These are phyloP conservation scores for Madurella fahalii DNA, from an alignment of 2,329 filamentous ascomycete genomes.

Conservation along the genomic window DNA sequence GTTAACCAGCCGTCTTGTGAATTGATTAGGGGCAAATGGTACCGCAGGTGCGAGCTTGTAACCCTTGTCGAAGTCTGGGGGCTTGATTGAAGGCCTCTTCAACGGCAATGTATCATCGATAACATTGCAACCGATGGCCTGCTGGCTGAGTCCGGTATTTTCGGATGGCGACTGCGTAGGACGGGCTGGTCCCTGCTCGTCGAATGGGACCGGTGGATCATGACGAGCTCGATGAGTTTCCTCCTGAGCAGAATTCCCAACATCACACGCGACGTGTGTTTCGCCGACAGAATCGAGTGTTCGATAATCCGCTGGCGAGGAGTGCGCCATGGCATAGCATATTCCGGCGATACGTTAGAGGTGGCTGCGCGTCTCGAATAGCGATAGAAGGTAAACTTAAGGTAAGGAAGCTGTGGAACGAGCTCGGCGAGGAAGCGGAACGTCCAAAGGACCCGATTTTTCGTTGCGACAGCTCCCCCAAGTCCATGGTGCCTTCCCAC, in stretches of 20 bases:
- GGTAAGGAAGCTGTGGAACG: not conserved
- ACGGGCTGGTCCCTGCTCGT: not conserved
- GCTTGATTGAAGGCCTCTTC: slow-evolving; percentile 2
- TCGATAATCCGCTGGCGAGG: not conserved
- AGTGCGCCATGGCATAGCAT: slow-evolving; percentile 3
- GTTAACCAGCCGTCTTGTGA: slow-evolving; percentile 12
- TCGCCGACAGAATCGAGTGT: not conserved
- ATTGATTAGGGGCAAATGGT: slow-evolving; percentile 12
- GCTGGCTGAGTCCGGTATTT: not conserved
- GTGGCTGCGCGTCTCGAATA: not conserved
- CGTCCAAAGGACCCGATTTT: too few relatives aligned
- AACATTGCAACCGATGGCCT: not conserved
- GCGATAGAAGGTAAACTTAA: not conserved
- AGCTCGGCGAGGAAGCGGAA: not conserved
- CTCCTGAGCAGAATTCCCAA: not conserved
- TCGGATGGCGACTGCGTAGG: not conserved
- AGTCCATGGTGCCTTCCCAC: not conserved
- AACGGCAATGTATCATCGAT: slow-evolving; percentile 5
- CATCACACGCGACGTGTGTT: not conserved
- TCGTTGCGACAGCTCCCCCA: not conserved
- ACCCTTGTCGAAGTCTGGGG: slow-evolving; percentile 1
- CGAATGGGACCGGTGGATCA: not conserved
- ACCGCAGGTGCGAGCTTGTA: slow-evolving; percentile 15
- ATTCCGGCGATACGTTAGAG: not conserved
- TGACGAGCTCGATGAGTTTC: not conserved